These are phyloP conservation scores for Ganoderma multipileum DNA, from an alignment of 1,284 basidiomycete species.

Conservation along the genomic window DNA sequence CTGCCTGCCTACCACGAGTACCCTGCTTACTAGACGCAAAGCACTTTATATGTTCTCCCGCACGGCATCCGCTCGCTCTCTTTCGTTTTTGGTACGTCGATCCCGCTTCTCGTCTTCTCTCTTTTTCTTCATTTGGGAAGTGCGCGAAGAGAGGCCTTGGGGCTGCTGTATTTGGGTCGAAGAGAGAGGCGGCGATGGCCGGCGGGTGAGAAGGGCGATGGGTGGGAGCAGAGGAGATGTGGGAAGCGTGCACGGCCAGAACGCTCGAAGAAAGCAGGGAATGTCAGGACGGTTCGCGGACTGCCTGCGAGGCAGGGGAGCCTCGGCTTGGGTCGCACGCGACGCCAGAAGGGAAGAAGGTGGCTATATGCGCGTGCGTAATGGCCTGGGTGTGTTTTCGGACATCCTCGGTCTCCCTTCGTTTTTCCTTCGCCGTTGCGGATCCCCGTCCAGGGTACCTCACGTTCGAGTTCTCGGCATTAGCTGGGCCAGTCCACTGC, in stretches of 20 bases:
- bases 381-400: neutral
- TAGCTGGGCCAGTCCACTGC: neutral
- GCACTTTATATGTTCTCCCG: conserved; percentile 29
- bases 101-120: conserved; percentile 2
- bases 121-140: neutral
- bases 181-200: neutral
- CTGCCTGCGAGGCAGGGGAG: neutral
- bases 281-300: neutral
- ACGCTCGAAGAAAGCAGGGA: neutral
- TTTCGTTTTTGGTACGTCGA: conserved; percentile 26
- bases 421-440: neutral
- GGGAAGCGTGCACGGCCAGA: neutral
- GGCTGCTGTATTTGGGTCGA: neutral
- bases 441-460: neutral
- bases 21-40: conserved; percentile 2
- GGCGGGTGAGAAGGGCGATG: neutral
- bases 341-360: neutral
- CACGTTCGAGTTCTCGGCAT: neutral
- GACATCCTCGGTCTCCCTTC: neutral
- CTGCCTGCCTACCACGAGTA: conserved; percentile 7
- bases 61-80: conserved; percentile 27
- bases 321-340: neutral
- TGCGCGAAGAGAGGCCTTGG: neutral
- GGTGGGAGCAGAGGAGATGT: neutral
- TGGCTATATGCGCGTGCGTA: conserved; percentile 3